phyloP scores from a whole-genome alignment of 352 stramenopile genomes.

The Phytopythium oedochilum region DNA sequence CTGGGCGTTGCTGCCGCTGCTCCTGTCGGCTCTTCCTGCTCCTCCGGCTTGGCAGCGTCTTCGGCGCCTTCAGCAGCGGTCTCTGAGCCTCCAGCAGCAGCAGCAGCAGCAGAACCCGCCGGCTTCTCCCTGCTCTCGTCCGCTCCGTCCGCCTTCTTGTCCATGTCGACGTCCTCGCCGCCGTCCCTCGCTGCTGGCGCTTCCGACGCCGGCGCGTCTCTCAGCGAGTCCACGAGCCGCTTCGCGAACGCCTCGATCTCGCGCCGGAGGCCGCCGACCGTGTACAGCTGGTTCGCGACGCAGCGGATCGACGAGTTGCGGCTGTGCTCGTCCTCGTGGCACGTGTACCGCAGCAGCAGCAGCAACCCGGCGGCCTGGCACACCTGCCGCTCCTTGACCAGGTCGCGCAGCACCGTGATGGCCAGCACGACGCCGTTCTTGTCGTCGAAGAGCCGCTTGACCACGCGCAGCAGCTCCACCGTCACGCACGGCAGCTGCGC shows the following conservation, averaged over 20 bases:
- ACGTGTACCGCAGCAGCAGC: conserved; percentile 68
- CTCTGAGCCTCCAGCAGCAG: neutral
- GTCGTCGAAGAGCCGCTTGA: conserved; percentile 44
- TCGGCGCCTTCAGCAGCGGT: neutral
- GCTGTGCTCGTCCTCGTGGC: conserved; percentile 56
- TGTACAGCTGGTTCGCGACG: conserved; percentile 77
- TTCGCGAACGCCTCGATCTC: conserved; percentile 63
- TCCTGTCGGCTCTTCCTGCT: conserved; percentile 3
- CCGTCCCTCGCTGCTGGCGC: no score
- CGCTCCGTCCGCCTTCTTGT: conserved; percentile 10
- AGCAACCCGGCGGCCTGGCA: conserved; percentile 46
- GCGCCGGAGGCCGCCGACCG: conserved; percentile 38
- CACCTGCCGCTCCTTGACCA: conserved; percentile 56
- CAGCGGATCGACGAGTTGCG: conserved; percentile 71
- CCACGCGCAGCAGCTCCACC: conserved; percentile 49
- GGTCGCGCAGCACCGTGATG: conserved; percentile 67
- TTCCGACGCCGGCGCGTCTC: conserved; percentile 13
- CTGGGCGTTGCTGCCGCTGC: neutral
- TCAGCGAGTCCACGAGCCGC: conserved; percentile 49
- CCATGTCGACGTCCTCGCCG: conserved; percentile 17
- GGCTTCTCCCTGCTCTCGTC: conserved; percentile 3
- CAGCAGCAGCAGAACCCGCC: neutral
- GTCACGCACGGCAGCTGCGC: conserved; percentile 49
- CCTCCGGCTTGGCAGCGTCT: neutral
- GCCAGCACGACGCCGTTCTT: conserved; percentile 60